Base-by-base conservation (phyloP, 352 stramenopile species). In the Phytophthora uliginosa region DNA sequence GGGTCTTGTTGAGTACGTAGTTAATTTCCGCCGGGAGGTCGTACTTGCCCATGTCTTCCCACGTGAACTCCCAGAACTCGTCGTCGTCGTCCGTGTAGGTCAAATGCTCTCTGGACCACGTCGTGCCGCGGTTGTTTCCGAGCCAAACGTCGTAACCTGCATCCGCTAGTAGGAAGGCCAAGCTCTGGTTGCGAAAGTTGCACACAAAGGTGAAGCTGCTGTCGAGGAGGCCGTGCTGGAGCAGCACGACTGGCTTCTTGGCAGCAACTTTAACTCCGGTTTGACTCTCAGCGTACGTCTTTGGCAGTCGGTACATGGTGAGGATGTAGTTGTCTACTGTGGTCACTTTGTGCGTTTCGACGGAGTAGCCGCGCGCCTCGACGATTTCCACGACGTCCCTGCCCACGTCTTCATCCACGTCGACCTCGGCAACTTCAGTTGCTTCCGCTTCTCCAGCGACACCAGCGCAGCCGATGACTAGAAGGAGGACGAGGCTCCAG, bases 101-200 rank as follows among this genome's bases (percentile, higher is more conserved):
- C 33, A 85, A 50, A 63, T 88, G 82, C 45, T 76, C 62, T 51
- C 70, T 75, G 3, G 82, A 89, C 82, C 82, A 89, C 8, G 82
- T 88, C 38, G 75, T 85, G n/a, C 82, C 82, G 20, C 82, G 82
- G 57, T 89, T 89, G 66, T 89, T 88, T 13, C 54, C 79, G 2
- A 89, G 73, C 82, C 79, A 89, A 10, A 89, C 82, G 28, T 89
- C 82, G 48, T 86, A 89, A 1, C 82, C 82, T 20, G 79, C 82
- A 28, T 89, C 82, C 2, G 69, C 79, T 22, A 88, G 71, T 22
- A 89, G 26, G 64, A 81, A 88, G 33, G 79, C 82, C 38, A 89
- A 66, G 45, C 78, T 86, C 63, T 89, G 82, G 22, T 66, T 83
- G n/a, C 78, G 74, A 53, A 73, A 89, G 59, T 89, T 89, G 63